These are phyloP conservation scores for Aspergillus sp. DNA, from an alignment of 2,329 filamentous ascomycete genomes.

Conservation along the genomic window DNA sequence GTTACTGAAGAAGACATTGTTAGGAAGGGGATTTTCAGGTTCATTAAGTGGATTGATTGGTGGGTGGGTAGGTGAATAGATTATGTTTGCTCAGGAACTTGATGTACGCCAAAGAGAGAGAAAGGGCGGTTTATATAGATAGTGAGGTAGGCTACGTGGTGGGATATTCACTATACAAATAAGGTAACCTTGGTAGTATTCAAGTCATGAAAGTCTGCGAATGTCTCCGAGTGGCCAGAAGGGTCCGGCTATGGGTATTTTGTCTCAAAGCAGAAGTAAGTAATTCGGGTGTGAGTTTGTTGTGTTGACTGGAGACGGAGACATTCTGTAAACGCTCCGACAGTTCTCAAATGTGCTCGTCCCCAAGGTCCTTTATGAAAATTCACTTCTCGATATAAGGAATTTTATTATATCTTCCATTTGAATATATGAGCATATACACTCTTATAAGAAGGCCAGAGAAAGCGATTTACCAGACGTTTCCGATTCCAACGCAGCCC, in stretches of 20 bases:
- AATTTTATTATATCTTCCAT: background rate
- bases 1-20: background rate
- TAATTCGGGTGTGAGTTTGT: too few relatives aligned
- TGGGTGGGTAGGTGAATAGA: background rate
- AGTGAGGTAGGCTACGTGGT: too few relatives aligned
- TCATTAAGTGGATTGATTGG: background rate
- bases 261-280: too few relatives aligned
- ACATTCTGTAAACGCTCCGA: background rate
- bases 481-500: background rate
- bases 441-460: too few relatives aligned
- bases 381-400: background rate
- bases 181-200: too few relatives aligned
- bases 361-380: background rate
- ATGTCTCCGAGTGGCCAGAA: too few relatives aligned
- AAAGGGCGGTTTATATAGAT: background rate
- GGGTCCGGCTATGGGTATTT: too few relatives aligned
- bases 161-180: too few relatives aligned
- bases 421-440: too few relatives aligned
- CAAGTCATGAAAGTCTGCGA: too few relatives aligned
- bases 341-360: background rate
- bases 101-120: background rate
- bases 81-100: background rate
- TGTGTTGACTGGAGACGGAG: background rate
- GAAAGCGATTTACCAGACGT: too few relatives aligned
- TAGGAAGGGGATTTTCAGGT: background rate